Conservation (phyloP, 164 flowering plant genomes). For the Piper longum region DNA sequence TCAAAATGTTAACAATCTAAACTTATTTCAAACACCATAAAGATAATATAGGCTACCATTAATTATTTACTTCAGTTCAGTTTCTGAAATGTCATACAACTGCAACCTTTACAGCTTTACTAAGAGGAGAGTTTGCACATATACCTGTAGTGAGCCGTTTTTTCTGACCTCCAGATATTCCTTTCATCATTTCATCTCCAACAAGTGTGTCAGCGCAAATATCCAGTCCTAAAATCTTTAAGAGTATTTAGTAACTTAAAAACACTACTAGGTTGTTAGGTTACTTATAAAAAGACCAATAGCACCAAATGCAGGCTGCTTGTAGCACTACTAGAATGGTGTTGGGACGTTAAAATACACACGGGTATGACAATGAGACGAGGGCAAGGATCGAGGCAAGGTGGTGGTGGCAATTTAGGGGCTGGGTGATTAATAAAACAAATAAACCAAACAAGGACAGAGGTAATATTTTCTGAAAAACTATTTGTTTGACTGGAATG, state of each 20-base stretch:
- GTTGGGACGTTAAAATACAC: background rate
- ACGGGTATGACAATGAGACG: background rate
- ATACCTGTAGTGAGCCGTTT: slow-evolving; percentile 18
- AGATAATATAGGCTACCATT: too few relatives aligned
- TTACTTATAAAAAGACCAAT: background rate
- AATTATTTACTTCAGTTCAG: background rate
- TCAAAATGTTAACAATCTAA: too few relatives aligned
- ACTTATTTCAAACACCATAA: too few relatives aligned
- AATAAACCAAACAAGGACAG: too few relatives aligned
- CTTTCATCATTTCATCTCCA: slow-evolving; percentile 74
- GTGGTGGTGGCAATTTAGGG: too few relatives aligned
- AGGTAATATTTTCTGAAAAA: too few relatives aligned
- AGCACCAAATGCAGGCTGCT: background rate
- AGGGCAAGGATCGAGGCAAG: too few relatives aligned
- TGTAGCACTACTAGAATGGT: background rate
- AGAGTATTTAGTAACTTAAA: background rate
- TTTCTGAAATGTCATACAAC: background rate
- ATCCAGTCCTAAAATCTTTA: slow-evolving; percentile 89
- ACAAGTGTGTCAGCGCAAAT: slow-evolving; percentile 70
- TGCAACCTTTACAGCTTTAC: background rate
- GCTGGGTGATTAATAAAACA: too few relatives aligned
- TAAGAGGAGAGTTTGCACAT: background rate
- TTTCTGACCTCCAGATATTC: slow-evolving; percentile 90
- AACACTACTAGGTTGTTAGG: background rate
- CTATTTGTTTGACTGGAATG: too few relatives aligned